These are phyloP conservation scores for Globisporangium sylvaticum DNA, from an alignment of 352 stramenopile species.

Conservation along the genomic window DNA sequence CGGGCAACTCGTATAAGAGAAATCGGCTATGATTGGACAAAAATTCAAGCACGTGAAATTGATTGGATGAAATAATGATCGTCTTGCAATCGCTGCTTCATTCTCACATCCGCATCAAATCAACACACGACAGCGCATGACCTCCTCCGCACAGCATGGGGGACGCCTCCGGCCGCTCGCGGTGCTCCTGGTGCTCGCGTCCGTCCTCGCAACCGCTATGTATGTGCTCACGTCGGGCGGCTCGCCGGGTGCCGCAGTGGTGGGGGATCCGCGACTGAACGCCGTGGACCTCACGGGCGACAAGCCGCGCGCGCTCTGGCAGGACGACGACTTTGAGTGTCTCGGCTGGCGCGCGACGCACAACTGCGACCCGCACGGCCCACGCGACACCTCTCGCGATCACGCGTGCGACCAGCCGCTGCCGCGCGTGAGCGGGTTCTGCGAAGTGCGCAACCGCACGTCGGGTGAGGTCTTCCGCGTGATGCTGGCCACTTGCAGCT, in stretches of 20 bases:
- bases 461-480: slow-evolving; percentile 43
- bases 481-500: slow-evolving; percentile 66
- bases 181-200: slow-evolving; percentile 7
- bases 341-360: slow-evolving; percentile 67
- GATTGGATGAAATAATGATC: background rate
- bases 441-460: slow-evolving; percentile 58
- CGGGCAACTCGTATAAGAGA: background rate
- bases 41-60: background rate
- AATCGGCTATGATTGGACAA: background rate
- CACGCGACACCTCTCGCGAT: slow-evolving; percentile 34
- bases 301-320: slow-evolving; percentile 37
- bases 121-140: background rate
- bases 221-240: background rate
- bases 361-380: slow-evolving; percentile 52
- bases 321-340: slow-evolving; percentile 61
- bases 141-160: background rate
- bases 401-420: slow-evolving; percentile 37
- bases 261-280: slow-evolving; percentile 32
- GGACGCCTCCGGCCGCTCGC: background rate
- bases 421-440: slow-evolving; percentile 47
- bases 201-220: background rate
- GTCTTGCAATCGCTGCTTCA: background rate
- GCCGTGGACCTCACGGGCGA: slow-evolving; percentile 31
- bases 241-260: background rate
- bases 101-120: background rate